Percentiles rank a stretch among this genome's conserved stretches.
Evolutionary conservation across 179 eudicot species (phyloP).

Genomic region (Vitellaria paradoxa): DNA sequence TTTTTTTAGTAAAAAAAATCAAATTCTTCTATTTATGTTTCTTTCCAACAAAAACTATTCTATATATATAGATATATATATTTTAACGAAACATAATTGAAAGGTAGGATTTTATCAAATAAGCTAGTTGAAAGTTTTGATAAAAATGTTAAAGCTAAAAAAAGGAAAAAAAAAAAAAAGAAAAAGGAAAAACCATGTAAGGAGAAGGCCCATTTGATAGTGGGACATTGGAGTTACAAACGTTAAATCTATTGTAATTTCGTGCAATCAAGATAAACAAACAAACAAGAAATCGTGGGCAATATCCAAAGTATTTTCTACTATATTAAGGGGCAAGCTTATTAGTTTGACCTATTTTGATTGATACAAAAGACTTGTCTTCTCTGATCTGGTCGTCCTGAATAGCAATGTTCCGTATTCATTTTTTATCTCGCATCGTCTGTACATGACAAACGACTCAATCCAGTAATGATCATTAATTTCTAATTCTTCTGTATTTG

Average conservation of each 20-base stretch:
- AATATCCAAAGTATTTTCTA: neutral
- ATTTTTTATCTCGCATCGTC: neutral
- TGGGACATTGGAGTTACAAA: no score
- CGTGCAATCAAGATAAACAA: no score
- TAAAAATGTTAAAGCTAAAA: no score
- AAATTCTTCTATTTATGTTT: neutral
- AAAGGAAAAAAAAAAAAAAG: no score
- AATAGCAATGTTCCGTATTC: neutral
- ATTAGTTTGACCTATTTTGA: neutral
- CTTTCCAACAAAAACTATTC: neutral
- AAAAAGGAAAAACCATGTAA: no score
- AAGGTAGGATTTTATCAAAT: no score
- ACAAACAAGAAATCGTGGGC: neutral
- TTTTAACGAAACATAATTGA: no score
- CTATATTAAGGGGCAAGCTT: neutral
- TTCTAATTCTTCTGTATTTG: neutral
- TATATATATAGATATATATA: no score
- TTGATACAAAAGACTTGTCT: constrained; percentile 1
- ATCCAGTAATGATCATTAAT: neutral
- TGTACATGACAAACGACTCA: neutral
- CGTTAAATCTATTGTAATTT: no score
- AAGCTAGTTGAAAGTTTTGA: no score
- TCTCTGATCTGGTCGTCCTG: neutral
- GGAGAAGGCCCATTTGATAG: no score
- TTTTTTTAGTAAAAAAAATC: no score